Evolutionary conservation across 352 stramenopile species (phyloP), one percentile per base, ranked within the genome.

Genomic region (Halophytophthora polymorphica): DNA sequence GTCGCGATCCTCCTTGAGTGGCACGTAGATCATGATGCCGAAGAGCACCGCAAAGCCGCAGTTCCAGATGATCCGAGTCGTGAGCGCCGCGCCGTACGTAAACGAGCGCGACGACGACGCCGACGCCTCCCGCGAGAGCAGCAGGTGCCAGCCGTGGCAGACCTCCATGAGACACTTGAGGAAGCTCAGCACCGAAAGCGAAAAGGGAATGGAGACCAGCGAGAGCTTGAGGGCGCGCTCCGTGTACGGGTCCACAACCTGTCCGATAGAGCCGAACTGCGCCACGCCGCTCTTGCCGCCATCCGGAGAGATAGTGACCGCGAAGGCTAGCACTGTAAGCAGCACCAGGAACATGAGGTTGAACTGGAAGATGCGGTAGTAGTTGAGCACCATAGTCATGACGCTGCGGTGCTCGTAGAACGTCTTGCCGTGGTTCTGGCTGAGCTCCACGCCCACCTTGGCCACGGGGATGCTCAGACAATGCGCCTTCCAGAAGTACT

Each of bases 331-430:
- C 8, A 88, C 77, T 11, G 58, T 64, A 3, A 90, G 54, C 18
- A 66, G 33, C 35, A 84, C 59, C 39, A 90, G 45, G 47, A 88
- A 90, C 69, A 90, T 80, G 33, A 88, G 57, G 53, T 90, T 87
- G 66, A 90, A 90, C 47, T 88, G 74, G 63, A 90, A 90, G 54
- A 90, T 90, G 15, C 79, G 77, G 59, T 88, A 88, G 60, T 87
- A 90, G 52, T 88, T 87, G 21, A 90, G 58, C 22, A 90, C 57
- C 41, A 88, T 61, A 2, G 77, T 88, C 15, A 90, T 69, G 19
- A 90, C 45, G 37, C 70, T 85, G 13, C 79, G 77, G 55, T 90
- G 77, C 49, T 90, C 79, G 60, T 88, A 88, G 57, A 86, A 90
- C 23, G 79, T 88, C 61, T 90, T 90, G 57, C 71, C 73, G 53